These are phyloP conservation scores for Penicillium crystallinum DNA, from an alignment of 495 filamentous ascomycete genomes.

Conservation along the genomic window DNA sequence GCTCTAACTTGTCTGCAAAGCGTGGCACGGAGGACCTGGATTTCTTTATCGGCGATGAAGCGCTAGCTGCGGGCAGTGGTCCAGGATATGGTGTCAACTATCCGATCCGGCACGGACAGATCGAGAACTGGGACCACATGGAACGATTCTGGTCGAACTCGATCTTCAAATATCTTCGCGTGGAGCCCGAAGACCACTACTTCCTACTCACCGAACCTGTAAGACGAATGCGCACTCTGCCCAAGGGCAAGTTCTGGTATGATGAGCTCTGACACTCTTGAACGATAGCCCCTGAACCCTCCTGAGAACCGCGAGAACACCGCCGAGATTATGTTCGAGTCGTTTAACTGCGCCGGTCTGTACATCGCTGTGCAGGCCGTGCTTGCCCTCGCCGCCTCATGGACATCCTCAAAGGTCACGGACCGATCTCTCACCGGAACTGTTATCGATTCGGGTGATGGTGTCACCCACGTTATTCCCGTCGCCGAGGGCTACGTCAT, in stretches of 20 bases:
- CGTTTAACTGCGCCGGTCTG: conserved; percentile 97
- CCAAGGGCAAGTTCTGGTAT: background rate
- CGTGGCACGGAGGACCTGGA: conserved; percentile 96
- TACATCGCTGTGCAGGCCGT: conserved; percentile 99
- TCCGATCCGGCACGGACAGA: conserved; percentile 93
- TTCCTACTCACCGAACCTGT: conserved; percentile 97
- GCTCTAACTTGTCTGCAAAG: conserved; percentile 80
- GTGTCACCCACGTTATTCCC: conserved; percentile 97
- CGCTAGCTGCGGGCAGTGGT: conserved; percentile 73
- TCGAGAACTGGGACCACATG: conserved; percentile 99
- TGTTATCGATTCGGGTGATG: conserved; percentile 95
- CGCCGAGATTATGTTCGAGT: conserved; percentile 99
- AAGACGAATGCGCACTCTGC: conserved; percentile 25
- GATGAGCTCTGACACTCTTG: conserved; percentile 10
- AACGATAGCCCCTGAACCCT: conserved; percentile 79
- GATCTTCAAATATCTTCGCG: conserved; percentile 97
- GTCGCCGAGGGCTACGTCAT: conserved; percentile 99
- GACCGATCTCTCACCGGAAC: conserved; percentile 97
- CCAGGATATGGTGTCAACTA: conserved; percentile 96
- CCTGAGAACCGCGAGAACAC: conserved; percentile 99
- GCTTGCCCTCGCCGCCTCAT: conserved; percentile 90
- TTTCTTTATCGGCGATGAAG: conserved; percentile 98
- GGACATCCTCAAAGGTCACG: conserved; percentile 96
- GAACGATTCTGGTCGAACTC: conserved; percentile 99
- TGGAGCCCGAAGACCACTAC: conserved; percentile 97